Percentiles rank a stretch among this genome's conserved stretches.
Conservation (phyloP, 192 early-diverging fungal genomes). For the Rhizophagus prolifer region DNA sequence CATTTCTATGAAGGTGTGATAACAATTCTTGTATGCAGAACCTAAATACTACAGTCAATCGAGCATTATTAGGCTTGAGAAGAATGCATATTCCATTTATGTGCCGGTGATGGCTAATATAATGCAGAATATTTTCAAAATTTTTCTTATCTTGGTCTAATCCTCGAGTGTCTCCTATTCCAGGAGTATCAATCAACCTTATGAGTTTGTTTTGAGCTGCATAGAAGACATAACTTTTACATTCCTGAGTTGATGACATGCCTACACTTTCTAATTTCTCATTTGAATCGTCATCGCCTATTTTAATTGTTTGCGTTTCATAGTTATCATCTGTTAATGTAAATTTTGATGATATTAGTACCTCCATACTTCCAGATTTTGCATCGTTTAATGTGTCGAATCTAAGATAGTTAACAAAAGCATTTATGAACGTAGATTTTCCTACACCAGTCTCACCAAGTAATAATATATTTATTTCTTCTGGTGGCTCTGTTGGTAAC, state of each 20-base stretch:
- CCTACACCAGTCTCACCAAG: too few relatives aligned
- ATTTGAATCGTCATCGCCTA: not conserved
- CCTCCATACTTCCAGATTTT: conserved; percentile 11
- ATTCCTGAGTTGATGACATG: not conserved
- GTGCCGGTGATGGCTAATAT: too few relatives aligned
- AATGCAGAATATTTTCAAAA: too few relatives aligned
- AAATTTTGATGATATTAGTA: conserved; percentile 31
- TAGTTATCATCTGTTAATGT: conserved; percentile 13
- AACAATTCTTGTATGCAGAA: conserved; percentile 35
- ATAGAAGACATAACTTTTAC: conserved; percentile 30
- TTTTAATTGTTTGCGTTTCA: conserved; percentile 22
- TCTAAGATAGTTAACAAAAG: conserved; percentile 35
- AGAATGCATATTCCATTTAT: not conserved
- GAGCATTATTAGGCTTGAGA: conserved; percentile 28
- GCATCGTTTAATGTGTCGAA: conserved; percentile 30
- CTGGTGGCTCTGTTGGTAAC: too few relatives aligned
- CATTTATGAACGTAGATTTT: conserved; percentile 33
- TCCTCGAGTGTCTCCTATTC: conserved; percentile 34
- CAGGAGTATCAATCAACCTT: conserved; percentile 36
- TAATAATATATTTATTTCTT: conserved; percentile 6
- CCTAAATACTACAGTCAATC: conserved; percentile 27
- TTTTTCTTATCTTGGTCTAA: conserved; percentile 21
- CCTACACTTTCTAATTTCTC: too few relatives aligned
- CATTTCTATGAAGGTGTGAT: conserved; percentile 32
- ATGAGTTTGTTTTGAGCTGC: conserved; percentile 22